Percentiles rank a stretch among this genome's conserved stretches.
Evolutionary conservation across 495 filamentous ascomycete species (phyloP).

Genomic region (Rostrohypoxylon terebratum): DNA sequence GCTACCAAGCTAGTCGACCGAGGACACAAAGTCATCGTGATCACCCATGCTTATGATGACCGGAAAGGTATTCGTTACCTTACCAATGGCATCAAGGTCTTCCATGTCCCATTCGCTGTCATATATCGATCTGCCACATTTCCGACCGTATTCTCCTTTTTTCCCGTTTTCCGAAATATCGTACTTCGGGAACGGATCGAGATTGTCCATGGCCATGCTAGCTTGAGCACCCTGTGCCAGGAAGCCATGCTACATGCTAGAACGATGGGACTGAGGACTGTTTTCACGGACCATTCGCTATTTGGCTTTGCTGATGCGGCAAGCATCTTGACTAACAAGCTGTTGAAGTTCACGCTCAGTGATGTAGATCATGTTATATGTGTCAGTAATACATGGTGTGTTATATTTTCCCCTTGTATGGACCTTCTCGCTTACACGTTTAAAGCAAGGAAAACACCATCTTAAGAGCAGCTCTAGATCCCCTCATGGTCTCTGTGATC

Average conservation of each 20-base stretch:
- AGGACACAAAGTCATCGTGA: slow-evolving; percentile 97
- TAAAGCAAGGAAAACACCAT: slow-evolving; percentile 94
- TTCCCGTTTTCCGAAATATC: slow-evolving; percentile 96
- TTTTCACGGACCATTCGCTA: slow-evolving; percentile 97
- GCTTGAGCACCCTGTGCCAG: slow-evolving; percentile 89
- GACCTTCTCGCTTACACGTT: slow-evolving; percentile 15
- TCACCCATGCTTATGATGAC: slow-evolving; percentile 95
- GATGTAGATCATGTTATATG: slow-evolving; percentile 99
- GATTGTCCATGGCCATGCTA: slow-evolving; percentile 96
- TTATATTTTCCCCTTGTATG: background rate
- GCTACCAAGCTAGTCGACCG: slow-evolving; percentile 96
- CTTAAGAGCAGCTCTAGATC: slow-evolving; percentile 91
- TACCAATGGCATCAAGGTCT: slow-evolving; percentile 97
- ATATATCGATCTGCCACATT: slow-evolving; percentile 96
- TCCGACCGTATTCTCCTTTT: slow-evolving; percentile 98
- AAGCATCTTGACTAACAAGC: slow-evolving; percentile 95
- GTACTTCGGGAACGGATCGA: slow-evolving; percentile 92
- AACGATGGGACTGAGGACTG: slow-evolving; percentile 95
- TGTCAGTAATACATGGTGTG: slow-evolving; percentile 95
- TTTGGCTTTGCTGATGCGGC: slow-evolving; percentile 98
- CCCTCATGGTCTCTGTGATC: slow-evolving; percentile 96
- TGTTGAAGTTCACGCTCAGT: slow-evolving; percentile 94
- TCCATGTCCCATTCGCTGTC: slow-evolving; percentile 94
- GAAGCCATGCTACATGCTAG: slow-evolving; percentile 95
- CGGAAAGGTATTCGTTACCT: slow-evolving; percentile 95